A percentile compares a stretch with the other conserved stretches of the same genome.
Evolutionary conservation across 305 asterid genomes (phyloP).

Genomic region (Euphrasia arctica): DNA sequence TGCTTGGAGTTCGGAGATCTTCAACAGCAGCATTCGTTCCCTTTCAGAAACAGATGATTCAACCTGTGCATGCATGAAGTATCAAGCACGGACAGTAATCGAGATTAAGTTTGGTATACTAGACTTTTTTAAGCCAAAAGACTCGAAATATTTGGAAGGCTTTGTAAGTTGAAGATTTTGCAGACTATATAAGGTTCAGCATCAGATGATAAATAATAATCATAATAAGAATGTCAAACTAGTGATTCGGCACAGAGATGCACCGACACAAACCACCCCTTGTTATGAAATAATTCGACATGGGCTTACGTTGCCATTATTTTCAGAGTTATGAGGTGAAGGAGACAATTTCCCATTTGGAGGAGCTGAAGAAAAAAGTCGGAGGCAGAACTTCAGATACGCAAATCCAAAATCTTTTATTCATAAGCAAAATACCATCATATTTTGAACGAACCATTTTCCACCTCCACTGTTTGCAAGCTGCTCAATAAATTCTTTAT

Average conservation of each 20-base stretch:
- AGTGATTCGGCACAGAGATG: not conserved
- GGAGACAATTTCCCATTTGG: constrained; percentile 88
- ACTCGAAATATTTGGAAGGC: constrained; percentile 13
- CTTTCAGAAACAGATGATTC: constrained; percentile 71
- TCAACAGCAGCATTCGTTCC: constrained; percentile 76
- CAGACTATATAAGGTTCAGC: not conserved
- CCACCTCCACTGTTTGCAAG: constrained; percentile 76
- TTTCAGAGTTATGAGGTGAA: constrained; percentile 66
- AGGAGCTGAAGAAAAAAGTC: constrained; percentile 46
- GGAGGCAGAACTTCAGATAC: constrained; percentile 29
- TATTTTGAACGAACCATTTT: constrained; percentile 63
- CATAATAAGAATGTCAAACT: constrained; percentile 19
- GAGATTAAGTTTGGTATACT: constrained; percentile 3
- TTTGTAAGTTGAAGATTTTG: constrained; percentile 9
- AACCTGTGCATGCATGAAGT: constrained; percentile 42
- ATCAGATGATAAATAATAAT: constrained; percentile 15
- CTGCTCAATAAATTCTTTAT: constrained; percentile 74
- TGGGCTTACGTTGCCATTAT: constrained; percentile 80
- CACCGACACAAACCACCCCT: not conserved
- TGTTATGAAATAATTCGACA: constrained; percentile 5
- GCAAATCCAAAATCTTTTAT: constrained; percentile 18
- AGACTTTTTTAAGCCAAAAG: not conserved
- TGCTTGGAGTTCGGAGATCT: constrained; percentile 89
- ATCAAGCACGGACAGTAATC: constrained; percentile 19
- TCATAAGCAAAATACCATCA: constrained; percentile 20